phyloP scores from a whole-genome alignment of 179 eudicot species.

The Amaranthus tricolor region DNA sequence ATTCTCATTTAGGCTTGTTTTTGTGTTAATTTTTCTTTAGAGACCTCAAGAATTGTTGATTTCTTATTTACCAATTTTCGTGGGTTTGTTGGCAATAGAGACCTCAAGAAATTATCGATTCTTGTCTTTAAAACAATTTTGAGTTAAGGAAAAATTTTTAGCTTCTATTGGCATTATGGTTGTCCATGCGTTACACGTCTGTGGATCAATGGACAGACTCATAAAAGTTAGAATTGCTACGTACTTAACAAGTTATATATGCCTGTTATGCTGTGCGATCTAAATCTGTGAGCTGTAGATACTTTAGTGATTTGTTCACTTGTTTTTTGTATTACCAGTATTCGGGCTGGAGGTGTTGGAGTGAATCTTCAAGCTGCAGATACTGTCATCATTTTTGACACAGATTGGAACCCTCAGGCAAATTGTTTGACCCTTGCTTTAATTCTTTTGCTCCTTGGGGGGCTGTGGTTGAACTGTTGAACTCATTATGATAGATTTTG shows the following conservation, averaged over 20 bases:
- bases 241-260: background rate
- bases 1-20: too few relatives aligned
- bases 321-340: constrained; percentile 43
- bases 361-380: constrained; percentile 99
- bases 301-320: background rate
- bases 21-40: too few relatives aligned
- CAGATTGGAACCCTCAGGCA: constrained; percentile 99
- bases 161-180: background rate
- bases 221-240: background rate
- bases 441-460: background rate
- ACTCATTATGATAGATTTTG: background rate
- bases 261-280: background rate
- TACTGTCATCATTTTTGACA: constrained; percentile 97
- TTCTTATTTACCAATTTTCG: too few relatives aligned
- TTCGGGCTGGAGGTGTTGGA: constrained; percentile 99
- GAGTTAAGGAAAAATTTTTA: too few relatives aligned
- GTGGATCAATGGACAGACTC: background rate
- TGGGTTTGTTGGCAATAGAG: too few relatives aligned
- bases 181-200: background rate
- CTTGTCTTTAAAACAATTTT: too few relatives aligned
- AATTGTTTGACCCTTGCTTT: background rate
- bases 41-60: too few relatives aligned
- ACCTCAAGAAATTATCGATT: too few relatives aligned
- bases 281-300: background rate
- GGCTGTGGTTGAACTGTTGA: background rate